These are phyloP conservation scores for Glycine soja DNA, from an alignment of 306 rosid genomes.

Conservation along the genomic window DNA sequence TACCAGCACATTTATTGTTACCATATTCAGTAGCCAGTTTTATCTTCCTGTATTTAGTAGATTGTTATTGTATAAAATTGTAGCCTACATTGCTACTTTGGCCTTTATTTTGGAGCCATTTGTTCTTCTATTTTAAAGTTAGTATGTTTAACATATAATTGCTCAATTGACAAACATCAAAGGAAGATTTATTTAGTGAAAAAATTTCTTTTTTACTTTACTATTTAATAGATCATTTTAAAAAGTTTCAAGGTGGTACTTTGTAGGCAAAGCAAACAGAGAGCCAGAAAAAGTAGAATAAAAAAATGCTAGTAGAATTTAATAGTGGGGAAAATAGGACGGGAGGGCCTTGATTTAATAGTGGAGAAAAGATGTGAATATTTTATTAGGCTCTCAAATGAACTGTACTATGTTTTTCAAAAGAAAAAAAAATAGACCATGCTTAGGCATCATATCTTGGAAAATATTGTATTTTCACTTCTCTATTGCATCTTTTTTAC, in stretches of 20 bases:
- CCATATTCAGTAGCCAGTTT: neutral
- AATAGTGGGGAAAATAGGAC: no score
- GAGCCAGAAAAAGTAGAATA: neutral
- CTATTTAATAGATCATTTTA: constrained; percentile 1
- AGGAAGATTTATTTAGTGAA: neutral
- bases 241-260: constrained; percentile 17
- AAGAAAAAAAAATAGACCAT: neutral
- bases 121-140: constrained; percentile 14
- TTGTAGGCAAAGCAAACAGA: constrained; percentile 1
- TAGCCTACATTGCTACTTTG: constrained; percentile 15
- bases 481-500: constrained; percentile 34
- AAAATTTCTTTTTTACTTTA: neutral
- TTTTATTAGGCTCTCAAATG: constrained; percentile 24
- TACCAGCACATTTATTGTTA: constrained; percentile 1
- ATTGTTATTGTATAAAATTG: constrained; percentile 16
- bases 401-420: constrained; percentile 22
- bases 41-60: constrained; percentile 30
- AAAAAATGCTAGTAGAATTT: no score
- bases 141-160: constrained; percentile 10
- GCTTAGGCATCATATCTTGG: constrained; percentile 22
- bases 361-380: constrained; percentile 17
- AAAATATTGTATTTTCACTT: constrained; percentile 38
- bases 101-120: constrained; percentile 26
- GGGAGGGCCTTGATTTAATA: no score
- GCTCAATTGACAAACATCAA: neutral